phyloP scores from a whole-genome alignment of 1,284 basidiomycete genomes.

The Melampsora americana region DNA sequence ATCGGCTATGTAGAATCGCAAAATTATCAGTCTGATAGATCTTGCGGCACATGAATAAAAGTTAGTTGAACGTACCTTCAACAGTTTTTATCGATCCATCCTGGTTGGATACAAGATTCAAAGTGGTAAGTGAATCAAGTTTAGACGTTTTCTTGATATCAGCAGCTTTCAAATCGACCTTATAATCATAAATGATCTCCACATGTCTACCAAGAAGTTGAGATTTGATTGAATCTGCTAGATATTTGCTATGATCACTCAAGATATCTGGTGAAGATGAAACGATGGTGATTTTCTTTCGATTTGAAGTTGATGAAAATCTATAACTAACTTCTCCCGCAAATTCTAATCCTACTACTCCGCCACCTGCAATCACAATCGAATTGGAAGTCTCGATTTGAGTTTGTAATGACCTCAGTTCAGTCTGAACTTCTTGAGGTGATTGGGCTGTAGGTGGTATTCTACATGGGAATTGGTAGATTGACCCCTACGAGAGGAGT shows the following conservation, averaged over 20 bases:
- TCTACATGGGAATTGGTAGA: constrained; percentile 35
- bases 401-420: constrained; percentile 4
- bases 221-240: constrained; percentile 14
- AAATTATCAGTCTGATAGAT: not conserved
- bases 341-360: constrained; percentile 38
- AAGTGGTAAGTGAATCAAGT: constrained; percentile 20
- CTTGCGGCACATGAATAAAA: no score
- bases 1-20: constrained; percentile 12
- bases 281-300: constrained; percentile 32
- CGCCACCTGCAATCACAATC: constrained; percentile 33
- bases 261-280: constrained; percentile 16
- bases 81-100: constrained; percentile 1
- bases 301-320: constrained; percentile 6
- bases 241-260: constrained; percentile 14
- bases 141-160: constrained; percentile 30
- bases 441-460: constrained; percentile 6
- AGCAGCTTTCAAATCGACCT: constrained; percentile 9
- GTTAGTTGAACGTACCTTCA: constrained; percentile 10
- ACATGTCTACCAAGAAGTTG: constrained; percentile 20
- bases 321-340: constrained; percentile 32
- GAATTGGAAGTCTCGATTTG: constrained; percentile 10
- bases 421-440: constrained; percentile 10
- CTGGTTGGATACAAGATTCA: not conserved
- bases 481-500: constrained; percentile 18
- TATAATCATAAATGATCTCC: constrained; percentile 29